Evolutionary conservation across 495 filamentous ascomycete species (phyloP), one percentile per base, ranked within the genome.

Genomic region (Corynascus novoguineensis): DNA sequence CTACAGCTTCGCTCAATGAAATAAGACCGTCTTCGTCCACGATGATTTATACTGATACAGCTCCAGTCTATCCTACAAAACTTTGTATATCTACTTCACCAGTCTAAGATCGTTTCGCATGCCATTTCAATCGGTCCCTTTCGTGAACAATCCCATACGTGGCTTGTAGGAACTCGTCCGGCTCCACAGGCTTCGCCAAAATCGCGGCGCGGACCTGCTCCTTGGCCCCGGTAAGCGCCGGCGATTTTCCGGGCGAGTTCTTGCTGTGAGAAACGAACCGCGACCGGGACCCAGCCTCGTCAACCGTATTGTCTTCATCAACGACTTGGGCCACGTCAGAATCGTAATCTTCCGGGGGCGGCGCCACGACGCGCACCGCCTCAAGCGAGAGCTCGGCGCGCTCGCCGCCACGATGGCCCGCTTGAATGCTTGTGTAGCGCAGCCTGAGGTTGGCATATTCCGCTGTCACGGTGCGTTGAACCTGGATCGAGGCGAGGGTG

Each of bases 401-500:
- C 10, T 61, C 65, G 5, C 74, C 75, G 11, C 71, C 72, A 17
- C 69, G 66, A 50, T 66, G 68, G 0, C 78, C 78, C 14, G 60
- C 73, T 29, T 81, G 72, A 50, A 77, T 68, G 56, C 60, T 70
- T 0, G 69, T 73, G 68, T 78, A 82, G 0, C 61, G 58, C 15
- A 81, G 50, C 5, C 51, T 64, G 66, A 73, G 74, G 24, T 65
- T 67, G 1, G 66, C 49, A 62, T 68, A 75, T 5, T 64, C 60
- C 25, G 75, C 59, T 1, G 67, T 55, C 21, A 77, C 57, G 41
- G 63, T 61, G 24, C 69, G 68, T 8, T 70, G 68, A 8, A 76
- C 59, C 47, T 82, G 78, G 7, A 79, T 53, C 3, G 73, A 73
- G 27, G 67, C 69, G 58, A 79, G 77, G 21, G 70, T 59, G 68